Evolutionary conservation across 768 basidiomycete species (phyloP), one percentile per base, ranked within the genome.

Genomic region (Boletus rufocinnamomeus): DNA sequence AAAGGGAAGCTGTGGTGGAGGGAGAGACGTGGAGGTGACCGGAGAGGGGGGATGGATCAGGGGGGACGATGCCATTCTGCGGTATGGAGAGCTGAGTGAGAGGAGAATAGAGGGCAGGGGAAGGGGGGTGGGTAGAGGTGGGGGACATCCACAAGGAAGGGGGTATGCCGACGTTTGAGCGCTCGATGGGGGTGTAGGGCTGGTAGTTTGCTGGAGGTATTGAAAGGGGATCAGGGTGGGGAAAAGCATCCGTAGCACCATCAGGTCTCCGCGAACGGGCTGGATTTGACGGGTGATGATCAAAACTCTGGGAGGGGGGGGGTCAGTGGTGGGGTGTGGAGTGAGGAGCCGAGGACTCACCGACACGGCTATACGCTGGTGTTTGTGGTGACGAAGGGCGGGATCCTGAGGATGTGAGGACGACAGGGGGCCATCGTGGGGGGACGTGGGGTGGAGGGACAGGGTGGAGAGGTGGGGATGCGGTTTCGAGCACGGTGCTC

Each of bases 111-210:
- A 70, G 62, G 59, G 77, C 69, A 8, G 81, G 75, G 30, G 81
- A 76, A 23, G 79, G 69, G 5, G 81, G 75, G 16, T 81, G 72
- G 10, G 83, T 70, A 41, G 81, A 80, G 6, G 83, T 75, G 48
- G 89, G 82, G 14, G 91, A 91, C 91, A 93, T 92, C 91, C 90
- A 93, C 41, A 92, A 74, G 41, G 90, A 89, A 4, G 91, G 89
- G 48, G 86, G 87, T 45, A 91, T 75, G 55, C 82, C 81, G 35
- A 78, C 66, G 60, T 77, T 75, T 48, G 80, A 79, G 66, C 81
- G 84, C 65, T 86, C 84, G 68, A 75, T 70, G 63, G 77, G 59
- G 54, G 53, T 61, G 57, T 71, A 72, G 45, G 64, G 56, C 1
- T 68, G 62, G 19, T 72, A 72, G 57, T 67, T 56, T 19, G 57